Evolutionary conservation across 495 filamentous ascomycete species (phyloP).

Genomic region (Xylaria acuta): DNA sequence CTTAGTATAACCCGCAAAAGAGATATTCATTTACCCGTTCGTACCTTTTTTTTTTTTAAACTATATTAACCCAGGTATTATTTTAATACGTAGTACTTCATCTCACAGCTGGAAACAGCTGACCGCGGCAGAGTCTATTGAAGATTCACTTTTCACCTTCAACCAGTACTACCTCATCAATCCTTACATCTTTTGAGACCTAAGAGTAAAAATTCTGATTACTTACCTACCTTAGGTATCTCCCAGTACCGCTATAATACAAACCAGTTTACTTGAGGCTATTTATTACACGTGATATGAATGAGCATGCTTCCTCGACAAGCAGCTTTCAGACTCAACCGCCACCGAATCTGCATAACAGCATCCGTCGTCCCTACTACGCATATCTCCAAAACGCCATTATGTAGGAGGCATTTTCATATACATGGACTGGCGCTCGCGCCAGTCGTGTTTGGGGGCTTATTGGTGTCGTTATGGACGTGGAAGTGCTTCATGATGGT

Average conservation of each 20-base stretch:
- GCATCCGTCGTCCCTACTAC: neutral
- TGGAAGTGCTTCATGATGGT: slow-evolving; percentile 87
- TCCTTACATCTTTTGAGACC: neutral
- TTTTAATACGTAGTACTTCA: neutral
- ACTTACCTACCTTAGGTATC: neutral
- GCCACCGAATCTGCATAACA: neutral
- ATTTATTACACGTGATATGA: neutral
- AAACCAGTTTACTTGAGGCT: neutral
- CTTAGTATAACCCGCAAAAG: no score
- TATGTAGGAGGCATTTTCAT: slow-evolving; percentile 42
- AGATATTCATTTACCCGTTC: no score
- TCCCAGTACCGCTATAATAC: neutral
- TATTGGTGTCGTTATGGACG: slow-evolving; percentile 71
- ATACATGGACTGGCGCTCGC: slow-evolving; percentile 65
- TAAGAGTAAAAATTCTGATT: neutral
- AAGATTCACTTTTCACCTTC: neutral
- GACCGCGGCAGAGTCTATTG: neutral
- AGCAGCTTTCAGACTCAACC: neutral
- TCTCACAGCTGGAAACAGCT: neutral
- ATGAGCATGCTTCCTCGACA: slow-evolving; percentile 8
- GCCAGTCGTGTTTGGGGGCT: slow-evolving; percentile 69
- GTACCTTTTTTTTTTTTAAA: no score
- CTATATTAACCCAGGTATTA: no score
- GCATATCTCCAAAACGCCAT: neutral
- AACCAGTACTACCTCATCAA: neutral